These are phyloP conservation scores for Volvox carteri DNA, from an alignment of 163 green algal species.

Conservation along the genomic window DNA sequence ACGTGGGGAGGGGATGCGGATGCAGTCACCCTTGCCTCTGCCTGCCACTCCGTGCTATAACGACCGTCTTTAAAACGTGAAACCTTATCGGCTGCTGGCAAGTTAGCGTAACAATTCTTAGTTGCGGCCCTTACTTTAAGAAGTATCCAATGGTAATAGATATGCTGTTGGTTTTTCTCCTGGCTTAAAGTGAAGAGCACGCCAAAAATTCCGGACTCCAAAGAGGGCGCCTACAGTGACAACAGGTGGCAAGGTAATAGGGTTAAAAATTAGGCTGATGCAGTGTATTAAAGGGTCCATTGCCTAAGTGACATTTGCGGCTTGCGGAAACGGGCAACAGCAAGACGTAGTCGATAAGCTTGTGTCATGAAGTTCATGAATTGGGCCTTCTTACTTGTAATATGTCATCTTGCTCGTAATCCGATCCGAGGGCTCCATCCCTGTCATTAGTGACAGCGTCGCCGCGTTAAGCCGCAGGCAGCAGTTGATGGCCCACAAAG, in stretches of 20 bases:
- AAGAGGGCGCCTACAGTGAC: background rate
- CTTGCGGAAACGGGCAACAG: no score
- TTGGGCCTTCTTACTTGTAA: background rate
- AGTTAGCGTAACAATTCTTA: no score
- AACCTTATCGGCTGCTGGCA: no score
- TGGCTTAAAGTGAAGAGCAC: conserved; percentile 35
- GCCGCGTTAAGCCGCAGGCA: background rate
- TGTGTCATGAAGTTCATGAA: background rate
- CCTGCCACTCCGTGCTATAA: no score
- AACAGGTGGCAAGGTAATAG: background rate
- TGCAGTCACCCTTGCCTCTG: no score
- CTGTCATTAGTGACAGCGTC: background rate
- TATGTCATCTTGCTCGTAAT: conserved; percentile 27
- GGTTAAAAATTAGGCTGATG: background rate
- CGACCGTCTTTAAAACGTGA: no score
- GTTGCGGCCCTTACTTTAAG: conserved; percentile 31
- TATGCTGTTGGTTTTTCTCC: conserved; percentile 44
- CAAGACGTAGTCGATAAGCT: no score
- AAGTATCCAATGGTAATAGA: conserved; percentile 37
- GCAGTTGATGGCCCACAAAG: background rate
- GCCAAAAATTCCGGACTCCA: conserved; percentile 32
- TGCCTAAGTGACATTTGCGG: no score
- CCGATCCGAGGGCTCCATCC: background rate
- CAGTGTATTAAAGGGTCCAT: no score
- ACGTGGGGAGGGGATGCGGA: no score